These are phyloP conservation scores for Hydnomerulius pinastri DNA, from an alignment of 768 basidiomycete species.

Conservation along the genomic window DNA sequence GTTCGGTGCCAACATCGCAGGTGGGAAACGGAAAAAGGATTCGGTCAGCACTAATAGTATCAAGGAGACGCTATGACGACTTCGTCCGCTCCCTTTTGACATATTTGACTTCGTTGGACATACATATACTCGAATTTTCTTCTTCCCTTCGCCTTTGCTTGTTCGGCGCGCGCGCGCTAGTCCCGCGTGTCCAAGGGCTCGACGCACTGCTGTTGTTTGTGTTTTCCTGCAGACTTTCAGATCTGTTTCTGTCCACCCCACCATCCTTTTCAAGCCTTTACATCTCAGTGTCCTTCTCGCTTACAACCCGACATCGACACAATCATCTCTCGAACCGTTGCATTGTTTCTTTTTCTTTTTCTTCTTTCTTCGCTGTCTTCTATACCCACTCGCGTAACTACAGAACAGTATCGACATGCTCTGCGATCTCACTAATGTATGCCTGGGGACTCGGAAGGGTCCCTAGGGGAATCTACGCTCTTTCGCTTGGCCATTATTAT, in stretches of 20 bases:
- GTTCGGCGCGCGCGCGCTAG: constrained; percentile 13
- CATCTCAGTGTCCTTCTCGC: constrained; percentile 8
- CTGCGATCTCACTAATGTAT: constrained; percentile 34
- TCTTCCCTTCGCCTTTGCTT: background rate
- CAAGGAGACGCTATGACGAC: constrained; percentile 39
- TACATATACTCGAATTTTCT: constrained; percentile 23
- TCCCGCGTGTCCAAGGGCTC: constrained; percentile 11
- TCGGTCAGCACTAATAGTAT: constrained; percentile 48
- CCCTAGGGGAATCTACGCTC: constrained; percentile 10
- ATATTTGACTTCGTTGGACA: constrained; percentile 21
- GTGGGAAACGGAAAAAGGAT: constrained; percentile 53
- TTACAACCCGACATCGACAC: constrained; percentile 30
- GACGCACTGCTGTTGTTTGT: constrained; percentile 9
- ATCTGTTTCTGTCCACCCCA: constrained; percentile 11
- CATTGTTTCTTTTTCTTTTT: constrained; percentile 11
- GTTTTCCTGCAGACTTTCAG: constrained; percentile 8
- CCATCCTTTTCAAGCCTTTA: constrained; percentile 13
- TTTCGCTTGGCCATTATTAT: too few species aligned
- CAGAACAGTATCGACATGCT: constrained; percentile 29
- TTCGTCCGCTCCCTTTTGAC: constrained; percentile 13
- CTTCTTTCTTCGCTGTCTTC: constrained; percentile 12
- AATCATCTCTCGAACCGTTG: constrained; percentile 15
- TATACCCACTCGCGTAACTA: constrained; percentile 35
- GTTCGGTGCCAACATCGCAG: constrained; percentile 43
- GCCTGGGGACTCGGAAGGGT: constrained; percentile 12